A percentile compares a stretch with the other conserved stretches of the same genome.
Evolutionary conservation across 2,329 filamentous ascomycete genomes (phyloP).

Genomic region (Verticillium tricorpus): DNA sequence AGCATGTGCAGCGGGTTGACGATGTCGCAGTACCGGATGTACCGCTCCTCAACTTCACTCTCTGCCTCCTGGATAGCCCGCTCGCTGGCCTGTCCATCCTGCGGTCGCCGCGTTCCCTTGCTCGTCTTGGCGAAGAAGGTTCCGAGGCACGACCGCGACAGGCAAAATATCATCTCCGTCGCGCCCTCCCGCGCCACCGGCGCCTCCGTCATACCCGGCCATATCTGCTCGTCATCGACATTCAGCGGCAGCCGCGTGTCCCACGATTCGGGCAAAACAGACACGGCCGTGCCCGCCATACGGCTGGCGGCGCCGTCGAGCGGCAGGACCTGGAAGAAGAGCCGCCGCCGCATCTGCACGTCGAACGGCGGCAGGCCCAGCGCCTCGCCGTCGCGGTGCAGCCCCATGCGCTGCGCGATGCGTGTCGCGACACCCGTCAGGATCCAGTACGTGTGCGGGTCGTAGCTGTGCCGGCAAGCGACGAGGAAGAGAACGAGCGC

Average conservation of each 20-base stretch:
- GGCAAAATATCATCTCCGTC: constrained; percentile 31
- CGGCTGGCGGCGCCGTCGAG: constrained; percentile 23
- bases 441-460: constrained; percentile 40
- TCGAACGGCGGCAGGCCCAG: constrained; percentile 33
- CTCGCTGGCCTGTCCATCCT: constrained; percentile 18
- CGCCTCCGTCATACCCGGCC: constrained; percentile 26
- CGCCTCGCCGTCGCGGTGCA: constrained; percentile 40
- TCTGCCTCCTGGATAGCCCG: constrained; percentile 35
- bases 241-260: constrained; percentile 29
- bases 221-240: constrained; percentile 32
- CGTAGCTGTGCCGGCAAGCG: constrained; percentile 30
- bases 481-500: constrained; percentile 44
- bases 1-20: constrained; percentile 31
- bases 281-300: constrained; percentile 14
- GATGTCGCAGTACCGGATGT: constrained; percentile 38
- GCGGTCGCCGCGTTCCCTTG: not conserved
- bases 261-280: constrained; percentile 15
- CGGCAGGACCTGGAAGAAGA: constrained; percentile 49
- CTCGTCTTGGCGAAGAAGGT: constrained; percentile 27
- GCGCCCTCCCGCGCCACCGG: constrained; percentile 21
- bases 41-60: constrained; percentile 32
- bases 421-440: constrained; percentile 45
- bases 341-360: constrained; percentile 46
- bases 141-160: constrained; percentile 33
- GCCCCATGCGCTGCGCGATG: constrained; percentile 47